Base-by-base conservation (phyloP, 768 basidiomycete genomes). In the Boletellus ananas region DNA sequence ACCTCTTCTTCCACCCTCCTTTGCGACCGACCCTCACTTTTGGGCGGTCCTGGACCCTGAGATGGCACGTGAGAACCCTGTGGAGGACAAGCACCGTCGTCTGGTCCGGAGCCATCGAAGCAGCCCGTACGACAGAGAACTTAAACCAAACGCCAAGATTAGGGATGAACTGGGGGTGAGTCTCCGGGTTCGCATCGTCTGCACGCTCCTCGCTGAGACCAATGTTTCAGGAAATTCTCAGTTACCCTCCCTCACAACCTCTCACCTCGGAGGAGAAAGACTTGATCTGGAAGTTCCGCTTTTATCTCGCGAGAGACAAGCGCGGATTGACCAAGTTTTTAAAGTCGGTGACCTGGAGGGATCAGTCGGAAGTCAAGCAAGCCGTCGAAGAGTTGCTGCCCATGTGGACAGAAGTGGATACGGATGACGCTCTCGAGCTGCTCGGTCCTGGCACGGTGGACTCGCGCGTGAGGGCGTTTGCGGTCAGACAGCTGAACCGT, bases 251-350 rank as follows among this genome's bases (percentile, higher is more conserved):
- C 0, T 94, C 89, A 51, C 90, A 87, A 51, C 77, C 79, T 10
- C 75, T 99, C 8, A 89, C 82, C 4, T 84, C 92, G 0, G 90
- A 94, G 61, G 95, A 98, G 70, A 96, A 95, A 63, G 95, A 98
- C 58, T 74, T 94, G 36, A 85, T 98, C 34, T 99, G 96, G 96
- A 94, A 95, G 67, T 99, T 95, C 77, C 82, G 96, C n/a, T 99
- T 97, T 72, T 98, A 96, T 58, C 83, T 99, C 11, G 83, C 86
- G 3, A 75, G 93, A 31, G 91, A 94, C 67, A 94, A 92, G 70
- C 84, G 90, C 10, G 94, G 94, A 2, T 77, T 98, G 35, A 98
- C 95, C 31, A 99, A 99, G 66, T 99, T 99, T 70, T 78, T 99
- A 46, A 97, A 92, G 67, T 93, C 92, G 27, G 96, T 99, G 34